Base-by-base conservation (phyloP, 768 basidiomycete species). In the Botryobasidium botryosum region DNA sequence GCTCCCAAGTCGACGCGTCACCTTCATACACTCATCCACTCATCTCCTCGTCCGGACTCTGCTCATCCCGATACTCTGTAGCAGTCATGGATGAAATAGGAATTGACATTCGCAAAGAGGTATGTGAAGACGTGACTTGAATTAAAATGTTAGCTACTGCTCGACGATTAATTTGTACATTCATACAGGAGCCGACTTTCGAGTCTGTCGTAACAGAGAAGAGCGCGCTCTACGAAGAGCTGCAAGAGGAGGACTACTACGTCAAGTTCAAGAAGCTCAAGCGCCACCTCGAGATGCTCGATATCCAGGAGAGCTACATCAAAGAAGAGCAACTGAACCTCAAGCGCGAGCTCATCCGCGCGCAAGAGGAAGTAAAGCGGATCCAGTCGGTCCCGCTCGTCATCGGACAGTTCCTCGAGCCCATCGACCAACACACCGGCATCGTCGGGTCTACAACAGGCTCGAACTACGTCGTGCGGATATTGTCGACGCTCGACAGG, bases 361-460 rank as follows among this genome's bases (percentile, higher is more conserved):
- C 94, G 0, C 94, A 99, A 59, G 94, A 99, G 61, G 94, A 99
- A 65, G 94, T 99, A 58, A 94, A 96, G 64, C 84, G 94, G 47
- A 99, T 99, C 60, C 90, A 97, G 64, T 86, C 86, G 43, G 94
- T 99, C 5, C 94, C 94, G 0, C 77, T 99, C 13, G 94, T 99
- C 58, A 99, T 99, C 56, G 94, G 94, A 46, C 94, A 99, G 62
- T 99, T 99, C 68, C 75, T 97, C 28, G 94, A 99, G 65, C 83
- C 94, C 42, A 96, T 99, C 60, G 94, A 99, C 68, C 86, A 96
- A 61, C 77, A 81, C 54, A 88, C 92, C 13, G 88, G 81, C 50
- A 99, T 99, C 52, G 94, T 97, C 17, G 92, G 91, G 39, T 90
- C 85, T 12, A 99, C 94, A 0, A 97, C 94, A 3, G 94, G 94